Percentiles rank a stretch among this genome's conserved stretches.
phyloP scores from a whole-genome alignment of 2,329 filamentous ascomycete genomes.

The Sclerotinia subarctica region DNA sequence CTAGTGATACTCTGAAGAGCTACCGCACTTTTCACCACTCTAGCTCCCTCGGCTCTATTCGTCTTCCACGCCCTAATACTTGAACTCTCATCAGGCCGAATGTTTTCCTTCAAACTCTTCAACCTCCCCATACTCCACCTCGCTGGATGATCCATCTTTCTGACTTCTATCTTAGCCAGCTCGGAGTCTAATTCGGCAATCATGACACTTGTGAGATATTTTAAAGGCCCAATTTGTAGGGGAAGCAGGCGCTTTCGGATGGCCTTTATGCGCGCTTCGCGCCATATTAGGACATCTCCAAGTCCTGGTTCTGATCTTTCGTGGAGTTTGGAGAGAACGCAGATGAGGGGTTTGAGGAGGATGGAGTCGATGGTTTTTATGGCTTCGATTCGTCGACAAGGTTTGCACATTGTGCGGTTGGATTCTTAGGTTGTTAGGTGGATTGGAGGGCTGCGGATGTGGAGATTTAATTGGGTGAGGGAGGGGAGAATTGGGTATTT shows the following conservation, averaged over 20 bases:
- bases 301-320: not conserved
- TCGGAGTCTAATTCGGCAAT: not conserved
- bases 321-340: not conserved
- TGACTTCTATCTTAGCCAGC: not conserved
- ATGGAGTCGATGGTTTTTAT: not conserved
- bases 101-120: not conserved
- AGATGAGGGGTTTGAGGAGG: not conserved
- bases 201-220: not conserved
- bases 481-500: not conserved
- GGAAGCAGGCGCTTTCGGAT: not conserved
- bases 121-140: not conserved
- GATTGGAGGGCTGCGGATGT: too few relatives aligned
- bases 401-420: not conserved
- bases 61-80: not conserved
- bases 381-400: not conserved
- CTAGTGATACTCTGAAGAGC: not conserved
- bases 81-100: not conserved
- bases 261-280: not conserved
- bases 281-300: not conserved
- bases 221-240: not conserved
- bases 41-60: not conserved
- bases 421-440: not conserved
- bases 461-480: too few relatives aligned
- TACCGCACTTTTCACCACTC: not conserved
- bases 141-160: not conserved